Evolutionary conservation across 345 rosid species (phyloP).

Genomic region (Orychophragmus violaceus): DNA sequence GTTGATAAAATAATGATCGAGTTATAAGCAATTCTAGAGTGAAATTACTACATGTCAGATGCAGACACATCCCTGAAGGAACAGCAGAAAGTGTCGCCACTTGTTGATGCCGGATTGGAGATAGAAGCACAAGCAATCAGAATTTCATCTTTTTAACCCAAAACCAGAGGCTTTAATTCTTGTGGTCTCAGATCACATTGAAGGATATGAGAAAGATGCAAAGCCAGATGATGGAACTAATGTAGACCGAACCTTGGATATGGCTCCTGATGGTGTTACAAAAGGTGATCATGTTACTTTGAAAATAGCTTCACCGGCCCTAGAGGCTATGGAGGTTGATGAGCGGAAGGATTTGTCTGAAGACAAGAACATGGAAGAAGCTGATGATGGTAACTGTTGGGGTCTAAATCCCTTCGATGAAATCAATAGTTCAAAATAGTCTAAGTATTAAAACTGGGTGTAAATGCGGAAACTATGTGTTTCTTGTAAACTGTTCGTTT

Average conservation of each 20-base stretch:
- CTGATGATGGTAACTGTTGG: constrained; percentile 24
- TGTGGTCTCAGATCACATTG: constrained; percentile 5
- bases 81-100: not conserved
- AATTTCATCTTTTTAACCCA: not conserved
- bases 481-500: too few relatives aligned
- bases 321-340: constrained; percentile 5
- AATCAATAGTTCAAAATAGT: too few relatives aligned
- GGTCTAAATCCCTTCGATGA: too few relatives aligned
- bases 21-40: too few relatives aligned
- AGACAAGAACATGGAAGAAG: constrained; percentile 24
- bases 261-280: constrained; percentile 11
- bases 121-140: not conserved
- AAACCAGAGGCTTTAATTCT: constrained; percentile 15
- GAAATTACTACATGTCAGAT: too few relatives aligned
- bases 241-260: constrained; percentile 6
- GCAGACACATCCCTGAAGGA: constrained; percentile 2
- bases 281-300: not conserved
- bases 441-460: too few relatives aligned
- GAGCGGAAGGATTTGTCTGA: constrained; percentile 10
- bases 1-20: too few relatives aligned
- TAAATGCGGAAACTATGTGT: too few relatives aligned
- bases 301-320: not conserved
- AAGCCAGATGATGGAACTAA: constrained; percentile 16
- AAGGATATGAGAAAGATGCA: not conserved
- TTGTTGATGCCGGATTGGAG: constrained; percentile 2